Evolutionary conservation across 75 land plant species (phyloP).

Genomic region (Selaginella tamariscina): DNA sequence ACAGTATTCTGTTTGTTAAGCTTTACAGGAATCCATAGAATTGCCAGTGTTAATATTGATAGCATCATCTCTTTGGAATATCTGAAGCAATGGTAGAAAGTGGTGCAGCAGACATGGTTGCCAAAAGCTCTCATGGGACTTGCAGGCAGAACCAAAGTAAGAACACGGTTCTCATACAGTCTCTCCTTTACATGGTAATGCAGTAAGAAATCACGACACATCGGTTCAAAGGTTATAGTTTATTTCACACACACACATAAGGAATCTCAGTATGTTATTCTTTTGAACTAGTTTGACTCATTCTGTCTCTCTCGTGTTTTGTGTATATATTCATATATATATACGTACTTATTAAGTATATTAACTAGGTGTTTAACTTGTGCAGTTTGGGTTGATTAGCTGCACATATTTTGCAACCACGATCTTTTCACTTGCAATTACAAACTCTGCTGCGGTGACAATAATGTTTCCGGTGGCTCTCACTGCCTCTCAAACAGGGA

Average conservation of each 20-base stretch:
- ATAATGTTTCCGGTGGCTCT: slow-evolving; percentile 37
- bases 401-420: slow-evolving; percentile 37
- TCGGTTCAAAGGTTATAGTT: no score
- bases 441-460: slow-evolving; percentile 34
- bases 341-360: not conserved
- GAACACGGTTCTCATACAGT: not conserved
- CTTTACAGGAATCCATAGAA: slow-evolving; percentile 24
- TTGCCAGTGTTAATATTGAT: slow-evolving; percentile 30
- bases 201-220: no score
- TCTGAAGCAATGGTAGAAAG: slow-evolving; percentile 34
- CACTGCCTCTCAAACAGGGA: slow-evolving; percentile 21
- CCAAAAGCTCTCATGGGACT: slow-evolving; percentile 33
- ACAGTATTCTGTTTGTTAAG: not conserved
- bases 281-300: no score
- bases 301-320: no score
- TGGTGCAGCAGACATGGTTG: slow-evolving; percentile 34
- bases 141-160: slow-evolving; percentile 27
- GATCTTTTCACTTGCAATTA: slow-evolving; percentile 31
- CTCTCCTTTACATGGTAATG: not conserved
- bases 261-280: no score
- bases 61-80: slow-evolving; percentile 30
- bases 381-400: slow-evolving; percentile 30
- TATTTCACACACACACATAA: no score
- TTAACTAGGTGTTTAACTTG: not conserved
- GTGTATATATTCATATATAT: no score